Evolutionary conservation across 2,329 filamentous ascomycete genomes (phyloP), one percentile per base, ranked within the genome.

Genomic region (Clarireedia paspali): DNA sequence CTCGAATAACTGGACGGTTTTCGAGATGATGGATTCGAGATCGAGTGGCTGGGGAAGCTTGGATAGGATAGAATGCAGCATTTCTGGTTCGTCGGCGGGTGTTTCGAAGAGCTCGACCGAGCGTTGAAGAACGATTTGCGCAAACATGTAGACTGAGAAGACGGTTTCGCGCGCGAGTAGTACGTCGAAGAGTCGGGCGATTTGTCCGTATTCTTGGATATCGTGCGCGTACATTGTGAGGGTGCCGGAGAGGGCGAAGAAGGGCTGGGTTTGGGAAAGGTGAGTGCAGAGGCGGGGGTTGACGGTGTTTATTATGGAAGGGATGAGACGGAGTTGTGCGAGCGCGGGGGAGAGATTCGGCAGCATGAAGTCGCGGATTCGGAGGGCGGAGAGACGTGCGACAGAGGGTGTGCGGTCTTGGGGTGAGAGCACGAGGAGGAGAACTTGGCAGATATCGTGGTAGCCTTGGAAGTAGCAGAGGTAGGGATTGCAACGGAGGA

Each of bases 401-500:
- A 95, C 82, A 15, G 86, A 83, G 6, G 77, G 71, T 17, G 79
- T 76, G 15, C 88, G 85, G 53, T 77, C 70, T 23, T 77, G 67
- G 9, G 82, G 74, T 0, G 86, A 85, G 4, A 99, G 78, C 10
- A 96, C 91, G 14, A 99, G 80, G 42, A 97, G 81, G 58, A 99
- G 80, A 24, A 99, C 94, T 73, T 99, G 95, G 64, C 89, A 94
- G 67, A 99, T 97, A 74, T 99, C 94, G 72, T 99, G 94, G 70
- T 95, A 99, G 69, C 94, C 94, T 74, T 99, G 94, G 71, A 99
- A 99, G 74, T 99, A 99, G 75, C 85, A 90, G 38, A 99, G 82
- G 69, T 86, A 85, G 15, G 91, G 90, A 66, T 95, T 80, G 36
- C 81, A 81, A 53, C 95, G 86, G 47, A 99, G 80, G 14, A 95